Evolutionary conservation across 306 rosid genomes (phyloP).

Genomic region (Corylus heterophylla): DNA sequence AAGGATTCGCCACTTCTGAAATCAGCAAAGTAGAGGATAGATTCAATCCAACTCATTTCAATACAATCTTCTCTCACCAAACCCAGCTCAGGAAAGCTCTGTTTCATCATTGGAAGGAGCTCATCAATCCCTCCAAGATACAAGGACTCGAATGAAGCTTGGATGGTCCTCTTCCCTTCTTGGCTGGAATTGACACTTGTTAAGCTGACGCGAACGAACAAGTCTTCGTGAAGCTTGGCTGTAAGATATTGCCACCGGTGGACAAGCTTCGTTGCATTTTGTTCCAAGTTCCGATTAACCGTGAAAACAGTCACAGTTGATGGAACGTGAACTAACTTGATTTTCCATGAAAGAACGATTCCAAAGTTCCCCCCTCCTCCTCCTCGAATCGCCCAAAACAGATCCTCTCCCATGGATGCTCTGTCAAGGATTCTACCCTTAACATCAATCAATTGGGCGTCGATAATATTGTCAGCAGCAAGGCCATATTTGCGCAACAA

Average conservation of each 20-base stretch:
- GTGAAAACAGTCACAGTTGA: conserved; percentile 22
- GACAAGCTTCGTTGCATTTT: conserved; percentile 19
- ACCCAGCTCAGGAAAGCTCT: conserved; percentile 24
- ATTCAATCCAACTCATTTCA: conserved; percentile 35
- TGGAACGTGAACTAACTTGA: conserved; percentile 23
- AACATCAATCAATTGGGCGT: conserved; percentile 1
- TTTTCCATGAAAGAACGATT: conserved; percentile 22
- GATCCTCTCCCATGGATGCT: conserved; percentile 30
- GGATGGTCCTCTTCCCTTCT: conserved; percentile 1
- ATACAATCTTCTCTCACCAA: conserved; percentile 1
- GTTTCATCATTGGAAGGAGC: conserved; percentile 22
- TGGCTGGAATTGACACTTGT: not conserved
- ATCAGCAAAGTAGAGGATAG: conserved; percentile 9
- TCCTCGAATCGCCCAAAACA: conserved; percentile 31
- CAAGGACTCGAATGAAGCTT: conserved; percentile 14
- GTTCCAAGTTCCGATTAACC: conserved; percentile 3
- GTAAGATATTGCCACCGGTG: conserved; percentile 11
- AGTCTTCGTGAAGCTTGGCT: not conserved
- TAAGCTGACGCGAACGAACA: conserved; percentile 3
- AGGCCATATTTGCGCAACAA: too few relatives aligned
- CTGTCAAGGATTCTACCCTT: conserved; percentile 10
- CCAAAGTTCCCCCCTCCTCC: conserved; percentile 30
- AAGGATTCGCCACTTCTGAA: conserved; percentile 5
- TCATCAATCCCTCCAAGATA: conserved; percentile 21
- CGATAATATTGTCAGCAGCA: too few relatives aligned